Conservation (phyloP, 2,329 filamentous ascomycete species). For the Calonectria ilicicola region DNA sequence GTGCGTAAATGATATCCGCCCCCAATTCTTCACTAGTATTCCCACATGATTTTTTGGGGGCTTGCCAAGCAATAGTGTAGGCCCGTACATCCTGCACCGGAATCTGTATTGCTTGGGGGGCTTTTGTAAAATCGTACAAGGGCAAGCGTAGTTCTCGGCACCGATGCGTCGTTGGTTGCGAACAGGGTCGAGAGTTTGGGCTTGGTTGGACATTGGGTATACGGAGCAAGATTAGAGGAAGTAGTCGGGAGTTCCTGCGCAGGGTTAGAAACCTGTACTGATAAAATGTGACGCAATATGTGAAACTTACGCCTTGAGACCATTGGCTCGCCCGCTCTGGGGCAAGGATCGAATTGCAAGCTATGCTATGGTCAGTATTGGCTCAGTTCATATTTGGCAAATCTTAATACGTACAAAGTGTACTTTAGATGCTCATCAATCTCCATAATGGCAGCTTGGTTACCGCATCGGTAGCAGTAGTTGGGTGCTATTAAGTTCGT, state of each 20-base stretch:
- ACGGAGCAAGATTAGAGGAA: slow-evolving; percentile 79
- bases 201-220: slow-evolving; percentile 42
- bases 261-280: slow-evolving; percentile 27
- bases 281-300: background rate
- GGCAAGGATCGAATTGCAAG: slow-evolving; percentile 99
- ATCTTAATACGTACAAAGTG: slow-evolving; percentile 82
- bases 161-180: slow-evolving; percentile 28
- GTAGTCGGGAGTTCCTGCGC: slow-evolving; percentile 88
- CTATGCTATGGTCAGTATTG: slow-evolving; percentile 61
- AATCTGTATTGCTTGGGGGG: slow-evolving; percentile 29
- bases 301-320: slow-evolving; percentile 83
- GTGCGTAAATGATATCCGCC: slow-evolving; percentile 28
- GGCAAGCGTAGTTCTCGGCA: slow-evolving; percentile 35
- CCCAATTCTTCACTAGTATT: slow-evolving; percentile 19
- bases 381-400: background rate
- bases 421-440: slow-evolving; percentile 99
- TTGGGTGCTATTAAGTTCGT: slow-evolving; percentile 72
- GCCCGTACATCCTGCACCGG: slow-evolving; percentile 38
- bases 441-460: slow-evolving; percentile 99
- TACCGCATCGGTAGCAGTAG: slow-evolving; percentile 99
- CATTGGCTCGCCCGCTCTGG: slow-evolving; percentile 97
- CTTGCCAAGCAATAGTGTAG: slow-evolving; percentile 34
- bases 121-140: slow-evolving; percentile 46
- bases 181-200: slow-evolving; percentile 33
- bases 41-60: slow-evolving; percentile 26